These are phyloP conservation scores for Panaeolus papilionaceus DNA, from an alignment of 768 basidiomycete species.

Conservation along the genomic window DNA sequence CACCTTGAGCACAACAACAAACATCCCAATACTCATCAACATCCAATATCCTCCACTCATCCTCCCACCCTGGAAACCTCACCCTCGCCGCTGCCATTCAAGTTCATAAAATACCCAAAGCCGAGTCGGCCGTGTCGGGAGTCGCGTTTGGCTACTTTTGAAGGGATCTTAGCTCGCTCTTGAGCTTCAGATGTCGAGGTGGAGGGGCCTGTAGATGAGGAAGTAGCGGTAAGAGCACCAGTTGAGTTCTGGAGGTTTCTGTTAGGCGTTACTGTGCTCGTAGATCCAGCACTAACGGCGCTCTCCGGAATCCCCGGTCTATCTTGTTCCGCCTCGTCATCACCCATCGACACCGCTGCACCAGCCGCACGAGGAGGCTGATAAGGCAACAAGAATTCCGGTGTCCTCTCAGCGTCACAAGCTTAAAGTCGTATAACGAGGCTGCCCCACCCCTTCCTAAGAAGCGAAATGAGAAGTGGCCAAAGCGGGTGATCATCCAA, in stretches of 20 bases:
- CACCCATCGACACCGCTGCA: not conserved
- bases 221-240: not conserved
- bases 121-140: no score
- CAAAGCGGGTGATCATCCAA: not conserved
- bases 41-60: no score
- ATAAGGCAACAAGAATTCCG: slow-evolving; percentile 17
- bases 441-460: slow-evolving; percentile 21
- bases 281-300: slow-evolving; percentile 1
- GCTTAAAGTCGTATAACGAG: slow-evolving; percentile 22
- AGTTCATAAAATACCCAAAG: no score
- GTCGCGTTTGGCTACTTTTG: no score
- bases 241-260: not conserved
- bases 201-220: not conserved
- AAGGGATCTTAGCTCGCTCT: slow-evolving; percentile 14
- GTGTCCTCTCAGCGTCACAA: slow-evolving; percentile 19
- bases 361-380: not conserved
- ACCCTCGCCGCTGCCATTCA: no score
- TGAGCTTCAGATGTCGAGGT: not conserved
- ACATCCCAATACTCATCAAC: no score
- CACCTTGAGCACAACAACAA: no score
- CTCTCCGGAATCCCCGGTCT: not conserved
- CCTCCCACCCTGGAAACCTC: no score
- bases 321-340: slow-evolving; percentile 7
- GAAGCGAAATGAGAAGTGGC: slow-evolving; percentile 16
- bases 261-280: not conserved